These are phyloP conservation scores for Gynochthodes officinalis DNA, from an alignment of 257 asterid species.

Conservation along the genomic window DNA sequence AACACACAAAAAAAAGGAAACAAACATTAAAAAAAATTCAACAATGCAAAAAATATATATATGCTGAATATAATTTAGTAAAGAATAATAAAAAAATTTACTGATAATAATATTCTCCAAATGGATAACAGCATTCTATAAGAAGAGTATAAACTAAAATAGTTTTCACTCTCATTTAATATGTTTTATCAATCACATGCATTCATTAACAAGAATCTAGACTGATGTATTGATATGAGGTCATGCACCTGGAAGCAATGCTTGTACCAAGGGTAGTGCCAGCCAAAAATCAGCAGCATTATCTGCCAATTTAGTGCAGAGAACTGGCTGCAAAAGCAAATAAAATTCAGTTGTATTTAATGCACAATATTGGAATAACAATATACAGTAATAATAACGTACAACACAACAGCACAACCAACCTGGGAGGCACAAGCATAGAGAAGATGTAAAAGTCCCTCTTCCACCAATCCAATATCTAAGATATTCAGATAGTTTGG, in stretches of 20 bases:
- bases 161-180: neutral
- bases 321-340: slow-evolving; percentile 58
- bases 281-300: slow-evolving; percentile 65
- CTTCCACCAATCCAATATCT: slow-evolving; percentile 80
- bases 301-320: slow-evolving; percentile 88
- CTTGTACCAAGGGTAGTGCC: slow-evolving; percentile 86
- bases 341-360: slow-evolving; percentile 17
- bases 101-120: neutral
- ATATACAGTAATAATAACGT: neutral
- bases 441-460: slow-evolving; percentile 88
- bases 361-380: neutral
- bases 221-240: slow-evolving; percentile 21
- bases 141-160: neutral
- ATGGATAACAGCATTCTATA: neutral
- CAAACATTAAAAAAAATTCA: slow-evolving; percentile 14
- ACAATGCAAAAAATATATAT: neutral
- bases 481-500: slow-evolving; percentile 52
- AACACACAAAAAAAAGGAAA: too few species aligned
- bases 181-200: neutral
- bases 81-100: neutral
- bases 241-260: slow-evolving; percentile 83
- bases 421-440: slow-evolving; percentile 98
- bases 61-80: neutral
- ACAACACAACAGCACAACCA: slow-evolving; percentile 16
- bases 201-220: neutral